Evolutionary conservation across 164 flowering plant species (phyloP), one percentile per base, ranked within the genome.

Genomic region (Cinnamomum micranthum): DNA sequence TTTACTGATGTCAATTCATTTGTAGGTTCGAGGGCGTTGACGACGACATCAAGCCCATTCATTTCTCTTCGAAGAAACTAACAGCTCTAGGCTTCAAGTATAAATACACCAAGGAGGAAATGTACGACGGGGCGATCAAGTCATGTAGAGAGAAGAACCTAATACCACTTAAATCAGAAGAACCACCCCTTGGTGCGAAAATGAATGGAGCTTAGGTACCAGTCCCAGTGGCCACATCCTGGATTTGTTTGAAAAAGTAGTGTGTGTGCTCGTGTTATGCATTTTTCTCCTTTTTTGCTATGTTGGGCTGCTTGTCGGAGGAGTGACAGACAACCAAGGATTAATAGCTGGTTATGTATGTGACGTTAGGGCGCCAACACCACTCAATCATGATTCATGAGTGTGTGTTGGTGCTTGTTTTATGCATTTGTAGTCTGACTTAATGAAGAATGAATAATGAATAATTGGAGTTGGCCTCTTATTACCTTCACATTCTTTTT

Each of bases 31-130:
- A 85, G 20, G 91, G 80, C 1, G 73, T 86, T 2, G 88, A 89
- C 3, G 88, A 87, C 75, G 77, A 84, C 25, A 50, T 89, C 63
- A 27, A 79, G 73, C 58, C 58, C 0, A 84, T 89, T 2, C 63
- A 22, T 14, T 91, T 93, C 81, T 85, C 87, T 17, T 87, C 97
- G 1, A 90, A 90, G 79, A 93, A 90, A 81, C 72, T 93, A 65
- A 71, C 12, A 15, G 91, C 81, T 6, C 47, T 81, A 72, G 95
- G 95, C 0, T 93, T 92, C 71, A 28, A 88, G 73, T 93, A 81
- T 78, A 85, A 87, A 74, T 92, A 90, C 82, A 87, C 78, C 74
- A 81, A 86, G 73, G 93, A 90, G 75, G 95, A 92, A 50, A 93
- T 93, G 97, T 93, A 76, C 63, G 79, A 75, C 12, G 95, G 87